Evolutionary conservation across 2,329 filamentous ascomycete species (phyloP).

Genomic region (Corynespora cassiicola): DNA sequence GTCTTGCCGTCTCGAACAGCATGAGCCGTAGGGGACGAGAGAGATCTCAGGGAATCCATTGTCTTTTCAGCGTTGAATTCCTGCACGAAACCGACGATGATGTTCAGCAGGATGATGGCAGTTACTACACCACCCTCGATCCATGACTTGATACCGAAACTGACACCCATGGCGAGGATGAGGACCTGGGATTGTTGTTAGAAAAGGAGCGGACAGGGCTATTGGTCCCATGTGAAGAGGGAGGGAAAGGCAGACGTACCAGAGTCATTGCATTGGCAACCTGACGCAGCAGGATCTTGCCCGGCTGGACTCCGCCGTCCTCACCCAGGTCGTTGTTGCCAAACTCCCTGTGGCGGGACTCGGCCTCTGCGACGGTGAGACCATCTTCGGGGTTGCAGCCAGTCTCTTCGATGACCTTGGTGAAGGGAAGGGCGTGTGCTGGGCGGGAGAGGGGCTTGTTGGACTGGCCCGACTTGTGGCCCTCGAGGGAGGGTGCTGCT

Average conservation of each 20-base stretch:
- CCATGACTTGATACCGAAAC: slow-evolving; percentile 53
- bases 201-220: slow-evolving; percentile 1
- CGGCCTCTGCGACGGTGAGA: slow-evolving; percentile 66
- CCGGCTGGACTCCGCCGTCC: slow-evolving; percentile 72
- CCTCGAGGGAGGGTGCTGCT: slow-evolving; percentile 38
- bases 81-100: slow-evolving; percentile 54
- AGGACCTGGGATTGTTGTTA: slow-evolving; percentile 46
- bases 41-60: slow-evolving; percentile 53
- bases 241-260: slow-evolving; percentile 47
- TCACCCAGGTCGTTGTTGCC: slow-evolving; percentile 76
- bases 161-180: slow-evolving; percentile 55
- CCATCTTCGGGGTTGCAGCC: slow-evolving; percentile 72
- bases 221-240: background rate
- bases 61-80: slow-evolving; percentile 57
- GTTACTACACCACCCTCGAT: slow-evolving; percentile 57
- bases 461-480: slow-evolving; percentile 53
- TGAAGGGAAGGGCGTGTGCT: slow-evolving; percentile 66
- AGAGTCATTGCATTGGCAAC: slow-evolving; percentile 81
- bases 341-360: slow-evolving; percentile 50
- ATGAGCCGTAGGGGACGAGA: slow-evolving; percentile 53
- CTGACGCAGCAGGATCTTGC: slow-evolving; percentile 76
- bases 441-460: slow-evolving; percentile 64
- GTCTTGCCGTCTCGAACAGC: slow-evolving; percentile 61
- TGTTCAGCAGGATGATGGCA: slow-evolving; percentile 53
- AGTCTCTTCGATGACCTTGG: slow-evolving; percentile 62